Percentiles rank a stretch among this genome's conserved stretches.
Evolutionary conservation across 495 filamentous ascomycete species (phyloP).

Genomic region (Lepraria neglecta): DNA sequence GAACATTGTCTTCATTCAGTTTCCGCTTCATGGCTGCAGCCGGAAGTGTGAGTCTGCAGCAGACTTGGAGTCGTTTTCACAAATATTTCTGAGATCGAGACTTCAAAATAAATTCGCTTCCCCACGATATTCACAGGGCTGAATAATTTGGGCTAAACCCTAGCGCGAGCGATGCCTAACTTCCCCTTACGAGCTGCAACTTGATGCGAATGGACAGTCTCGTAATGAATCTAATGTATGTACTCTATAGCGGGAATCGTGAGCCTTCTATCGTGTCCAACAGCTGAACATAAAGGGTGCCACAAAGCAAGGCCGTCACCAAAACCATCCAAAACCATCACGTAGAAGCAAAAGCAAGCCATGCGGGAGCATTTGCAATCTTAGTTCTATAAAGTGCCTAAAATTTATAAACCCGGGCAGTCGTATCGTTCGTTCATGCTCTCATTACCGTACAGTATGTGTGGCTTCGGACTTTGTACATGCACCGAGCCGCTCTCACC

Average conservation of each 20-base stretch:
- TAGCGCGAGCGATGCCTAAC: background rate
- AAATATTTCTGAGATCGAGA: too few relatives aligned
- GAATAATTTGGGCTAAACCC: background rate
- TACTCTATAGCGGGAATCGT: too few relatives aligned
- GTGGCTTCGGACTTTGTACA: background rate
- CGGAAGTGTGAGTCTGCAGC: too few relatives aligned
- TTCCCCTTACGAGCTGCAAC: too few relatives aligned
- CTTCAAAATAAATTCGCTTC: background rate
- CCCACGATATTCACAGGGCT: background rate
- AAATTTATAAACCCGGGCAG: background rate
- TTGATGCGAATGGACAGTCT: too few relatives aligned
- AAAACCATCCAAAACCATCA: background rate
- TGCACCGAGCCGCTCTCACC: constrained; percentile 19
- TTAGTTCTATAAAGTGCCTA: background rate
- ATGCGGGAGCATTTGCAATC: background rate
- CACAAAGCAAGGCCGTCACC: background rate
- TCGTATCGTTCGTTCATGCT: background rate
- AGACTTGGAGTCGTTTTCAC: background rate
- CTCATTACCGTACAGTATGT: background rate
- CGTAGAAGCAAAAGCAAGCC: background rate
- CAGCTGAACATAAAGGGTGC: background rate
- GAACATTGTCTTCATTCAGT: constrained; percentile 53
- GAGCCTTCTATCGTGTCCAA: background rate
- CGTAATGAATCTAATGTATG: too few relatives aligned
- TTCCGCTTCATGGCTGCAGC: constrained; percentile 55